Base-by-base conservation (phyloP, 805 yeast genomes). In the Kurtzmaniella cleridarum region DNA sequence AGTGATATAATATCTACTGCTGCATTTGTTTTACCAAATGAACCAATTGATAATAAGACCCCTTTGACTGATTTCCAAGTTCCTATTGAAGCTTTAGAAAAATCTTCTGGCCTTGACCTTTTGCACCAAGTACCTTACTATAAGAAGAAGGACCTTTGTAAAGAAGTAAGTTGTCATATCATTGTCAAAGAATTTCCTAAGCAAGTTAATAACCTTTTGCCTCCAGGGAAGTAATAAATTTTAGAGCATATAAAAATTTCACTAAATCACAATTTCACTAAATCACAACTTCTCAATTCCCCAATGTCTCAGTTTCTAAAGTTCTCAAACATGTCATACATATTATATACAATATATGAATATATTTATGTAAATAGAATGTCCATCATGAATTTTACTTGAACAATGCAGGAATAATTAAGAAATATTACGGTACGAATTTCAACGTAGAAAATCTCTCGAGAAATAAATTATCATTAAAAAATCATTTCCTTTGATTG, bases 21-120 rank as follows among this genome's bases (percentile, higher is more conserved):
- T 1, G 96, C 98, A 0, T 93, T 93, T 66, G 96, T 93, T 11
- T 60, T 93, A 49, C 98, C 98, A 20, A 93, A 93, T 57, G 88
- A 75, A n/a, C 67, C 59, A 6, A 90, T 93, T 38, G 69, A 78
- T 36, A 93, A 93, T 56, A 63, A 65, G 17, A 75, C 77, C 1
- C 89, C 90, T 5, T 66, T 93, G 44, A 77, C 77, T 30, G 67
- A 74, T 8, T 93, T 89, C 63, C 84, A 84, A 55, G 95, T 90
- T 8, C 97, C 98, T 2, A 60, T 90, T 0, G 91, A 90, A 47
- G 95, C 96, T 0, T 64, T 93, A 40, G 98, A 93, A 60, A 75
- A 86, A 51, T 75, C 95, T 2, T 70, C 90, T 1, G 99, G 99
- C 1, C 69, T 90, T 41, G 90, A 83, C 47, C 77, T 93, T 40